Base-by-base conservation (phyloP, 2,329 filamentous ascomycete species). In the Chalaropsis ovoidea region DNA sequence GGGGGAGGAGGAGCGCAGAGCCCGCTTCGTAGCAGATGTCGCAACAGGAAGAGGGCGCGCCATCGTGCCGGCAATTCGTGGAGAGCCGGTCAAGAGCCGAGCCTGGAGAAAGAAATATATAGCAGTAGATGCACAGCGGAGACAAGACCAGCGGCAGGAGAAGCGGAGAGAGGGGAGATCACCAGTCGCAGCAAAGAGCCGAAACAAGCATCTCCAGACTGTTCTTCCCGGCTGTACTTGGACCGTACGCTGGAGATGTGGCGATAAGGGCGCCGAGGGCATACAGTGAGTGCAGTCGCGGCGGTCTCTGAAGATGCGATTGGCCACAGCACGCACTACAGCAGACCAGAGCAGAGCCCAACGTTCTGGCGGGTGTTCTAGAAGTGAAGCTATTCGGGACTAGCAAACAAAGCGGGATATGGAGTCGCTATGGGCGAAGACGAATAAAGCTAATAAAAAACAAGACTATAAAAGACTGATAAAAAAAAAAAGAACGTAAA, bases 131-230 rank as follows among this genome's bases (percentile, higher is more conserved):
- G 31, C 35, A 43, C 10, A 49, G 45, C 3, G 42, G 3, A 43
- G 42, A 42, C 39, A 45, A 45, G 42, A n/a, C 42, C 42, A 45
- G 56, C 56, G 31, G 56, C 24, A 39, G 27, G 31, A 61, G 35
- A n/a, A 61, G 56, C 8, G 22, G 35, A 41, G 31, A 43, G 39
- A 62, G 35, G n/a, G 61, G 43, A 27, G 39, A 45, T 62, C 39
- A 47, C 61, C 15, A 45, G 39, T 45, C 61, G 43, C 61, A 62
- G 61, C 41, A 24, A 24, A 62, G 10, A 62, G 61, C 39, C 19
- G 61, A 45, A 62, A 45, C 61, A 47, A 43, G 61, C 61, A 62
- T 62, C 39, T 62, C 61, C 39, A 45, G 42, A 31, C 27, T 27
- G 22, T 17, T 31, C 52, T 15, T 56, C 22, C 52, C 45, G 22